Evolutionary conservation across 179 eudicot species (phyloP), one percentile per base, ranked within the genome.

Genomic region (Dionaea muscipula): DNA sequence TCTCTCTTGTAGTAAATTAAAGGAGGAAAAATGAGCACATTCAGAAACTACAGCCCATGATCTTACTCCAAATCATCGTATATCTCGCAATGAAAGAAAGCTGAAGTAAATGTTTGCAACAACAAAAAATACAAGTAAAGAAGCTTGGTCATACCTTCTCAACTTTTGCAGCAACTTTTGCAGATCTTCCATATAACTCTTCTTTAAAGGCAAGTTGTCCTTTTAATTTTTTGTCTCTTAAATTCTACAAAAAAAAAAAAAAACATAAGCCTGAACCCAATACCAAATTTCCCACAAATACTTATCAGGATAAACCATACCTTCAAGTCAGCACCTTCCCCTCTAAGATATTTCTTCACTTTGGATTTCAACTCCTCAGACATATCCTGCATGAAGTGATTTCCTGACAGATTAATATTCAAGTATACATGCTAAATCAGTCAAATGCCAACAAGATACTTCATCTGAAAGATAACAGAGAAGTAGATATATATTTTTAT

Each of bases 191-290:
- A 75, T 59, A 78, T 28, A 84, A 51, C 5, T 71, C 74, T 69
- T 91, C 95, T 69, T 64, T 78, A 27, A 56, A 70, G 57, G 81
- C 81, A 75, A 91, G 94, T 61, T 84, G 88, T 14, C 95, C 95
- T 53, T 78, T 84, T 75, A 91, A 71, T 53, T 87, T 91, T 53
- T 91, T 91, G 65, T 91, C 98, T 75, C 69, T 49, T 59, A 87
- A 52, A 61, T 2, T 78, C 95, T 90, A 78, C 12, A 64, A 62
- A 59, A 18, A 43, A 36, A 37, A 33, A 19, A 16, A 21, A 16
- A 45, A 28, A 7, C 13, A n/a, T 35, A 23, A 4, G n/a, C 0
- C n/a, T n/a, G n/a, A 5, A 39, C 14, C 31, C 3, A 49, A 3
- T 24, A 14, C 9, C 33, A 26, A 25, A 57, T 17, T 21, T 26